phyloP scores from a whole-genome alignment of 164 flowering plant species.

The Aristolochia fimbriata region DNA sequence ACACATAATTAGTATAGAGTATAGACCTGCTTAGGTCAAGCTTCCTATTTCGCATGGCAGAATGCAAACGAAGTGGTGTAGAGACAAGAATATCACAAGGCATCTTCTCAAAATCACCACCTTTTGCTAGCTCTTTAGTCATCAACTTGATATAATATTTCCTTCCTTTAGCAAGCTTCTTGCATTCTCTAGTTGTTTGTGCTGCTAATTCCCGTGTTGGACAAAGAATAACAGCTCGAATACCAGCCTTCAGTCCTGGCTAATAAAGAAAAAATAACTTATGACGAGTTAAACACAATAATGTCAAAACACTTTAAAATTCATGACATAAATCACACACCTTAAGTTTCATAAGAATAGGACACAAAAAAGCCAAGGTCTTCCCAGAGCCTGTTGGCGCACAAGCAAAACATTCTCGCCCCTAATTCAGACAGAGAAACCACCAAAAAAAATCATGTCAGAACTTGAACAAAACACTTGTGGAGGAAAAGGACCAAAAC shows the following conservation, averaged over 20 bases:
- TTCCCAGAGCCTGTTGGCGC: slow-evolving; percentile 99
- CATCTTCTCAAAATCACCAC: slow-evolving; percentile 55
- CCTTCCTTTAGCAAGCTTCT: slow-evolving; percentile 69
- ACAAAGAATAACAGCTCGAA: slow-evolving; percentile 79
- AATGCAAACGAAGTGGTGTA: slow-evolving; percentile 65
- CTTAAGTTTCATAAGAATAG: slow-evolving; percentile 86
- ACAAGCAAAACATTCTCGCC: slow-evolving; percentile 93
- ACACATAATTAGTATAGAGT: not conserved
- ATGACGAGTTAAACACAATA: not conserved
- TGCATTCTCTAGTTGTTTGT: slow-evolving; percentile 88
- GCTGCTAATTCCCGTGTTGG: slow-evolving; percentile 89
- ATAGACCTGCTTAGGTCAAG: slow-evolving; percentile 78
- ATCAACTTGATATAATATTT: slow-evolving; percentile 58
- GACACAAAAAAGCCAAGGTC: slow-evolving; percentile 82
- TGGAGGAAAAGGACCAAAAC: not conserved
- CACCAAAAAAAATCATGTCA: not conserved
- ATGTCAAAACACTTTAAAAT: not conserved
- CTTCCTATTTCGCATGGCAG: slow-evolving; percentile 52
- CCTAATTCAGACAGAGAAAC: slow-evolving; percentile 25
- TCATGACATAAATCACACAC: slow-evolving; percentile 18
- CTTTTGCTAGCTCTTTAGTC: slow-evolving; percentile 59
- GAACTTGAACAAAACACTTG: not conserved
- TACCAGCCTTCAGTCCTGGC: slow-evolving; percentile 55
- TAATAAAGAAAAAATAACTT: slow-evolving; percentile 13
- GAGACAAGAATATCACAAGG: slow-evolving; percentile 78